Evolutionary conservation across 371 early-diverging fungal species (phyloP), one percentile per base, ranked within the genome.

Genomic region (Funneliformis caledonium): DNA sequence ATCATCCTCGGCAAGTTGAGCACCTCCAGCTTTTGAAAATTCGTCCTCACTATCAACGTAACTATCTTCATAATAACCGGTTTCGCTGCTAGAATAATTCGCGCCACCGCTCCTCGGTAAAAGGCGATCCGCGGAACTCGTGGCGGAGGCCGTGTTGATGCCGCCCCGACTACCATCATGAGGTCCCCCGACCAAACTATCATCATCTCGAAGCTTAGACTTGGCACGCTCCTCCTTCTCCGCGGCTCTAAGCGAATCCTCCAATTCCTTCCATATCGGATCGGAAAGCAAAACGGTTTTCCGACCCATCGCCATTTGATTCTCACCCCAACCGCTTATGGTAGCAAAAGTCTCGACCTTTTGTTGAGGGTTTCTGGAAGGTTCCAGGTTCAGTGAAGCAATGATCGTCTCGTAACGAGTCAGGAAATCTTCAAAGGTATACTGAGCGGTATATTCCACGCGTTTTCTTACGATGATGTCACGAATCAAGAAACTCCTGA

Each of bases 221-320:
- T 87, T 85, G 11, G 84, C 61, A 1, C 91, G 86, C 69, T 91
- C 91, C 60, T 91, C 93, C 76, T 93, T 93, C 86, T 96, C 95
- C 56, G 88, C 86, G 1, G 88, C 86, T 26, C 94, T 88, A 42
- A 97, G 86, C 26, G 91, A 90, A 77, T 94, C 93, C 79, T 97
- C 97, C 26, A 96, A 81, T 67, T 91, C 90, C 76, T 91, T 92
- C 94, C 94, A 95, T 8, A 90, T 92, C 45, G 89, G 89, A 72
- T 92, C 93, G 1, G 89, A 86, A 56, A 94, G 83, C 87, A 92
- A 94, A 22, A 94, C 88, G 83, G 88, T 89, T 22, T 87, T 88
- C 56, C 89, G 85, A 11, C 94, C 95, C 1, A 93, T 73, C 2
- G 83, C 82, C 31, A 84, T 33, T 26, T 65, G 14, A 82, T 80